Evolutionary conservation across 129 eudicot species (phyloP).

Genomic region (Saposhnikovia divaricata): DNA sequence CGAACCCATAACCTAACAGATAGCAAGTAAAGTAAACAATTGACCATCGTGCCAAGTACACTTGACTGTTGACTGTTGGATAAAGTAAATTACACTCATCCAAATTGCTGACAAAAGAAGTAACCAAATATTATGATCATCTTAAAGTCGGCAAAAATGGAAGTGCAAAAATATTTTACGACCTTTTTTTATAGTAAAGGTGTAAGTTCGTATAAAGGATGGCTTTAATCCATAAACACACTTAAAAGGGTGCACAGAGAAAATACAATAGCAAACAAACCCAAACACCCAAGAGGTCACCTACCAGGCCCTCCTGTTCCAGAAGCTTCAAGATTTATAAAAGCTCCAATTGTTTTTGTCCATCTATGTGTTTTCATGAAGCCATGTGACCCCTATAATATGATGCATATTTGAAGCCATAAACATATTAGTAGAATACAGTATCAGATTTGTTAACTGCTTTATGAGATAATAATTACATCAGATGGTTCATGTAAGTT

Average conservation of each 20-base stretch:
- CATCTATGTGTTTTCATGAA: conserved; percentile 88
- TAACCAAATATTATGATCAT: background rate
- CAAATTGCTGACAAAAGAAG: background rate
- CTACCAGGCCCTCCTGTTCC: conserved; percentile 91
- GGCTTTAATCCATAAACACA: background rate
- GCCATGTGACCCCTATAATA: conserved; percentile 94
- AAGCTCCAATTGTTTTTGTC: conserved; percentile 90
- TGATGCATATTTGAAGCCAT: conserved; percentile 5
- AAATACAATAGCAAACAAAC: conserved; percentile 3
- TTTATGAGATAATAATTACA: background rate
- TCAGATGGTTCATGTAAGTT: background rate
- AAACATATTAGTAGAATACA: background rate
- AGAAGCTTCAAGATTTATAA: conserved; percentile 87
- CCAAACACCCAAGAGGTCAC: conserved; percentile 4
- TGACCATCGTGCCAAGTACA: background rate
- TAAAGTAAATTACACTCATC: background rate
- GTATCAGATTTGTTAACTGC: background rate
- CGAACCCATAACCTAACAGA: background rate
- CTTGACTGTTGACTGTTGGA: background rate
- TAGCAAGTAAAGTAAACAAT: background rate
- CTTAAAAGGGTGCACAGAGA: background rate
- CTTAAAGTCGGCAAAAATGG: background rate
- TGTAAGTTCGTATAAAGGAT: background rate
- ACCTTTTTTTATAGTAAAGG: background rate
- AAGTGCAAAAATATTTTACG: background rate